Evolutionary conservation across 768 basidiomycete genomes (phyloP), one percentile per base, ranked within the genome.

Genomic region (Naganishia vishniacii): DNA sequence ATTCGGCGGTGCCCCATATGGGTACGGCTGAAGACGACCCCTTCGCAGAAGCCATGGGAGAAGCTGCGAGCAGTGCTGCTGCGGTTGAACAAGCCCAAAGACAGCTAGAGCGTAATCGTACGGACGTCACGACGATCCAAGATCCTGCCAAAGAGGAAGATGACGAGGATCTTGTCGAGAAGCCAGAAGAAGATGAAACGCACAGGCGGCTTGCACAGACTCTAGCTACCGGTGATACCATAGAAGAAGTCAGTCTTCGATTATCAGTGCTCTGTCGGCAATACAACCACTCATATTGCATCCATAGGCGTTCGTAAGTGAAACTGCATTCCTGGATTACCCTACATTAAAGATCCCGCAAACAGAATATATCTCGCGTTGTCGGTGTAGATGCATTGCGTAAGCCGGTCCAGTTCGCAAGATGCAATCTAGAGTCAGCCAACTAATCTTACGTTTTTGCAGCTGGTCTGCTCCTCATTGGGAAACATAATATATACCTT

Each of bases 361-460:
- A 89, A 7, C 83, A 83, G 59, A 97, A 92, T 12, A 89, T 93
- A 48, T 88, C 89, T 6, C 84, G 91, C 13, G 84, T 95, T 51
- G 85, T 85, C 15, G 93, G 92, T 0, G 89, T 97, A 4, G 93
- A 95, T 76, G 89, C 90, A 16, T 90, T 86, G 65, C 91, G 91
- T 92, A 67, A 73, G 87, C 80, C 1, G n/a, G 4, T 18, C 15
- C 28, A 20, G 16, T 20, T n/a, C n/a, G n/a, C 1, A n/a, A n/a
- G n/a, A n/a, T n/a, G n/a, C n/a, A n/a, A n/a, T n/a, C n/a, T n/a
- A n/a, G n/a, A n/a, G 29, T 34, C 12, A 11, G 20, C 32, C 15
- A 16, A 66, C 15, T 34, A 56, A 53, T 18, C 23, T n/a, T 31
- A n/a, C 20, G 18, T 68, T 25, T 13, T 42, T 45, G 40, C 70